Conservation (phyloP, 1,284 basidiomycete genomes). For the Neonothopanus nambi region DNA sequence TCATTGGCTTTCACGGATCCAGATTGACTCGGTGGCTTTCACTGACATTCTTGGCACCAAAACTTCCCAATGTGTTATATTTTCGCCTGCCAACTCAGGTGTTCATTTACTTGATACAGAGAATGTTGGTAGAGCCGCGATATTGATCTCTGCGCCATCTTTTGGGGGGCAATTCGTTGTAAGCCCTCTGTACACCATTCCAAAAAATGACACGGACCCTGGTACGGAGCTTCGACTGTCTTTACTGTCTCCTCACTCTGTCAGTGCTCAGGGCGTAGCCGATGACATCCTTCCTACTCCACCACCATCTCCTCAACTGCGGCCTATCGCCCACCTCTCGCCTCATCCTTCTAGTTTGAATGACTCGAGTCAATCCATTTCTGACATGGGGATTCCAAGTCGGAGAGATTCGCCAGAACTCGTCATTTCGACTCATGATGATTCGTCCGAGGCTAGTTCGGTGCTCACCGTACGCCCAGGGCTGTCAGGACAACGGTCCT, state of each 20-base stretch:
- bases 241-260: slow-evolving; percentile 27
- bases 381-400: slow-evolving; percentile 12
- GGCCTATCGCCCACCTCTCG: slow-evolving; percentile 18
- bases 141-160: slow-evolving; percentile 22
- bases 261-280: slow-evolving; percentile 11
- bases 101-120: slow-evolving; percentile 18
- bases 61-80: slow-evolving; percentile 16
- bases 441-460: slow-evolving; percentile 4
- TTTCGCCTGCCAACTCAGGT: slow-evolving; percentile 18
- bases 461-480: slow-evolving; percentile 4
- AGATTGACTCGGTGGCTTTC: not conserved
- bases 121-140: slow-evolving; percentile 6
- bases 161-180: slow-evolving; percentile 31
- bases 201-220: slow-evolving; percentile 19
- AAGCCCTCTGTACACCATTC: slow-evolving; percentile 27
- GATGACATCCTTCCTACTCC: slow-evolving; percentile 31
- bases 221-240: not conserved
- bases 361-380: slow-evolving; percentile 8
- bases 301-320: slow-evolving; percentile 32
- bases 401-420: slow-evolving; percentile 1
- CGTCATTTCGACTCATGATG: not conserved
- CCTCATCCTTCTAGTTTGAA: not conserved
- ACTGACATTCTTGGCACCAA: slow-evolving; percentile 4
- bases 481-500: not conserved
- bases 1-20: not conserved